Conservation (phyloP, 345 rosid genomes). For the Clarkia xantiana region DNA sequence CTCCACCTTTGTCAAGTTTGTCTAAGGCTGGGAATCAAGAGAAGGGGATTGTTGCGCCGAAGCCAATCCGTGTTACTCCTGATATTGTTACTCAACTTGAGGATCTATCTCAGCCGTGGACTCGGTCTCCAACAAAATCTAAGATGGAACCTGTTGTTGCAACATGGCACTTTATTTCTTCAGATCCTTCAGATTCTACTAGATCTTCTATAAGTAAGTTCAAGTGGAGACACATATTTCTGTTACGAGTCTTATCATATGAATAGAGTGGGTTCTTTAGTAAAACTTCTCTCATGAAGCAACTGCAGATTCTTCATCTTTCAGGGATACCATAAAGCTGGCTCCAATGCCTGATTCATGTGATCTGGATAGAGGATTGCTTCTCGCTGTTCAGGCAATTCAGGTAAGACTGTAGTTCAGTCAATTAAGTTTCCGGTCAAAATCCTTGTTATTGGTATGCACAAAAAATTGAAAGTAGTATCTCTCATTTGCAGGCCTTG, state of each 20-base stretch:
- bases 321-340: conserved; percentile 81
- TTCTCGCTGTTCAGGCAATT: conserved; percentile 97
- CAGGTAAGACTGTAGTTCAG: no score
- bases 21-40: conserved; percentile 41
- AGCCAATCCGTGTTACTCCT: conserved; percentile 79
- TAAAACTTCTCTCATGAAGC: conserved; percentile 86
- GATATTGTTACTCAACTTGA: conserved; percentile 64
- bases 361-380: conserved; percentile 93
- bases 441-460: neutral
- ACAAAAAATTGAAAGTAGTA: neutral
- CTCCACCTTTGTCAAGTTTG: conserved; percentile 53
- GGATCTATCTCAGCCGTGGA: conserved; percentile 97
- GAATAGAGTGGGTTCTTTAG: conserved; percentile 10
- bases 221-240: neutral
- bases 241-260: neutral
- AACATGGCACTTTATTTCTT: conserved; percentile 55
- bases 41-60: conserved; percentile 66
- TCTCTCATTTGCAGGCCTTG: conserved; percentile 60
- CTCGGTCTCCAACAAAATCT: conserved; percentile 97
- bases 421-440: no score
- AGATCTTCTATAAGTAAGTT: conserved; percentile 49
- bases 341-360: conserved; percentile 95
- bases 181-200: conserved; percentile 39
- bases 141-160: conserved; percentile 84
- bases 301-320: conserved; percentile 89